Evolutionary conservation across 192 early-diverging fungal genomes (phyloP).

Genomic region (Coemansia sp.): DNA sequence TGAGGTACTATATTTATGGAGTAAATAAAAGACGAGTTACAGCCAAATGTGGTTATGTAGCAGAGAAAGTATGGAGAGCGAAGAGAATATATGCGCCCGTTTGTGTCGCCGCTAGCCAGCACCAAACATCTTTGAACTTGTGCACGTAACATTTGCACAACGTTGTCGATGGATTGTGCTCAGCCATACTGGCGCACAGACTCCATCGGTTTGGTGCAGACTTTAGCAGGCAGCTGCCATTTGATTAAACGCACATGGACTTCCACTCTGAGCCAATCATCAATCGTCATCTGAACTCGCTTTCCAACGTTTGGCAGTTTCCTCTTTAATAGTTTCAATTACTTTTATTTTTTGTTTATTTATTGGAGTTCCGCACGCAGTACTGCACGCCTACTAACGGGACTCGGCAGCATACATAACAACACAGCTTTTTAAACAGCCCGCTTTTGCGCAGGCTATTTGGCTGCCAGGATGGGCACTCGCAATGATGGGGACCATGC

Average conservation of each 20-base stretch:
- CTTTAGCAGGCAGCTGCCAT: neutral
- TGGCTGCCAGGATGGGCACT: conserved; percentile 6
- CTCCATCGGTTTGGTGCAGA: too few relatives aligned
- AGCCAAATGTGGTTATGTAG: neutral
- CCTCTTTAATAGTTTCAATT: neutral
- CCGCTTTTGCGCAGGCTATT: neutral
- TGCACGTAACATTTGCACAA: too few relatives aligned
- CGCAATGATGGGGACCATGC: conserved; percentile 4
- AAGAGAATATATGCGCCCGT: too few relatives aligned
- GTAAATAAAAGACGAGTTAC: neutral
- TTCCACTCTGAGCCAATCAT: neutral
- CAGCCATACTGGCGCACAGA: too few relatives aligned
- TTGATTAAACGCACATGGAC: too few relatives aligned
- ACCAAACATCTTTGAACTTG: too few relatives aligned
- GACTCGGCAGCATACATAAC: neutral
- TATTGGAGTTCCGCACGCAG: neutral
- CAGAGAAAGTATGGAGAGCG: neutral
- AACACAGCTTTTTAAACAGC: neutral
- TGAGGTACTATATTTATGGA: neutral
- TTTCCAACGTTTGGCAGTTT: neutral
- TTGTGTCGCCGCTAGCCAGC: too few relatives aligned
- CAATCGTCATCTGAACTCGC: neutral
- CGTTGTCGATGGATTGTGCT: too few relatives aligned
- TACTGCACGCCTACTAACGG: neutral
- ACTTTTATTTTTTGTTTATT: neutral